Percentiles rank a stretch among this genome's conserved stretches.
Conservation (phyloP, 768 basidiomycete genomes). For the Termitomyces sp. region DNA sequence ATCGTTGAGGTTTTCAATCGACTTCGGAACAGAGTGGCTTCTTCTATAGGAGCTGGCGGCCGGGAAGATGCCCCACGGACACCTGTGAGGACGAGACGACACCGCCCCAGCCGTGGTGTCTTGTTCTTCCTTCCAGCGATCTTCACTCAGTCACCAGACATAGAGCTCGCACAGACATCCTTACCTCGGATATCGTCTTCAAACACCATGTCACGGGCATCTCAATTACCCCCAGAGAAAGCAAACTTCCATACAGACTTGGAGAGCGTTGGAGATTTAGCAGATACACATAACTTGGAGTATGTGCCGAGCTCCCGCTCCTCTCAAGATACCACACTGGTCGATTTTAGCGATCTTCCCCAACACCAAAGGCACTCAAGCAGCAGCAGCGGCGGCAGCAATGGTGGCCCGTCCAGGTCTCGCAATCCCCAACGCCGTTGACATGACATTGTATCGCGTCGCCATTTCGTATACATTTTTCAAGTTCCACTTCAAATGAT, state of each 20-base stretch:
- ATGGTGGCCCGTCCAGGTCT: conserved; percentile 15
- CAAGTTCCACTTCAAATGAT: conserved; percentile 2
- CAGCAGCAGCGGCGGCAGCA: conserved; percentile 9
- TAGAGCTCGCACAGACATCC: conserved; percentile 32
- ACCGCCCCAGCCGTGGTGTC: conserved; percentile 48
- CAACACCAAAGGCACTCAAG: conserved; percentile 18
- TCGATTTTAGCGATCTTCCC: conserved; percentile 13
- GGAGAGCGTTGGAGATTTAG: conserved; percentile 23
- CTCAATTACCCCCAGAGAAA: conserved; percentile 41
- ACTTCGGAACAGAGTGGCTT: conserved; percentile 50
- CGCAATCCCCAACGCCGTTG: conserved; percentile 16
- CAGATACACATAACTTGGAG: conserved; percentile 6
- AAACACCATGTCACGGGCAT: conserved; percentile 14
- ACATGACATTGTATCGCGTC: conserved; percentile 6
- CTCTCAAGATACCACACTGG: conserved; percentile 13
- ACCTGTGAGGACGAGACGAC: conserved; percentile 41
- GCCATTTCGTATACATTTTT: conserved; percentile 3
- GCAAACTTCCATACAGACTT: conserved; percentile 28
- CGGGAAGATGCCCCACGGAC: conserved; percentile 37
- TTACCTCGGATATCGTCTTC: conserved; percentile 19
- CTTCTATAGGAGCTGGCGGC: conserved; percentile 28
- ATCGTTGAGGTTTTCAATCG: conserved; percentile 49
- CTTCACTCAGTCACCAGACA: conserved; percentile 49
- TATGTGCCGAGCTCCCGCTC: conserved; percentile 10
- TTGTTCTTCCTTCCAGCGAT: conserved; percentile 82